phyloP scores from a whole-genome alignment of 768 basidiomycete species.

The Leccinum rimulosum region DNA sequence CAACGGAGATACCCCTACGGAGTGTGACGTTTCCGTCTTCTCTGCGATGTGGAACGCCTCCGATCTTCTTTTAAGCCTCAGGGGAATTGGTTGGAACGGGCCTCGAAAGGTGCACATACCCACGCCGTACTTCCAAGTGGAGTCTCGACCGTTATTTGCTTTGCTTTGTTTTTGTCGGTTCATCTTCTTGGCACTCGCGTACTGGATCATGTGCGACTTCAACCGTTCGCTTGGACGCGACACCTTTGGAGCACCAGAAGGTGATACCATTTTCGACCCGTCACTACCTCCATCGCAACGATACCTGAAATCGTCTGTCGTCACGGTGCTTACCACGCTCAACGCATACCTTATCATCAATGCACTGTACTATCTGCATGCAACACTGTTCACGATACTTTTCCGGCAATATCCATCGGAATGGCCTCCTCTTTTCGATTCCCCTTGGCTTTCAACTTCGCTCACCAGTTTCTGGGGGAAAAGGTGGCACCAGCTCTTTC shows the following conservation, averaged over 20 bases:
- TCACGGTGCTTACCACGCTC: too few relatives aligned
- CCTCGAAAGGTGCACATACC: conserved; percentile 12
- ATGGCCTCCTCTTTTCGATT: conserved; percentile 64
- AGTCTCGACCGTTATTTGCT: conserved; percentile 19
- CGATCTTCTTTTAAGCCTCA: conserved; percentile 12
- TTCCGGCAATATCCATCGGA: conserved; percentile 48
- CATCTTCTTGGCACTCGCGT: background rate
- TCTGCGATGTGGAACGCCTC: conserved; percentile 27
- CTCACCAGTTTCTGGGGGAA: conserved; percentile 60
- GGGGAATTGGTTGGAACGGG: conserved; percentile 29
- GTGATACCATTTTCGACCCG: conserved; percentile 38
- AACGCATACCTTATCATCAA: conserved; percentile 46
- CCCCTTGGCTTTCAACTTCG: conserved; percentile 57
- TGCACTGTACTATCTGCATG: conserved; percentile 38
- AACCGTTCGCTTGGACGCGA: conserved; percentile 34
- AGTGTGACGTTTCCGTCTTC: conserved; percentile 2
- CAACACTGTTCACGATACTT: conserved; percentile 45
- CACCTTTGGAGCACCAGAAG: conserved; percentile 35
- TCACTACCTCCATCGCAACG: conserved; percentile 32
- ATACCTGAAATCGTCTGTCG: conserved; percentile 38
- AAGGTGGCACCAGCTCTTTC: conserved; percentile 69
- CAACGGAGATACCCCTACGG: background rate
- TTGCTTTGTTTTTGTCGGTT: conserved; percentile 16
- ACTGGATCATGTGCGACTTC: background rate
- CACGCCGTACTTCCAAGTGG: conserved; percentile 10